Evolutionary conservation across 164 flowering plant genomes (phyloP).

Genomic region (Stephania japonica): DNA sequence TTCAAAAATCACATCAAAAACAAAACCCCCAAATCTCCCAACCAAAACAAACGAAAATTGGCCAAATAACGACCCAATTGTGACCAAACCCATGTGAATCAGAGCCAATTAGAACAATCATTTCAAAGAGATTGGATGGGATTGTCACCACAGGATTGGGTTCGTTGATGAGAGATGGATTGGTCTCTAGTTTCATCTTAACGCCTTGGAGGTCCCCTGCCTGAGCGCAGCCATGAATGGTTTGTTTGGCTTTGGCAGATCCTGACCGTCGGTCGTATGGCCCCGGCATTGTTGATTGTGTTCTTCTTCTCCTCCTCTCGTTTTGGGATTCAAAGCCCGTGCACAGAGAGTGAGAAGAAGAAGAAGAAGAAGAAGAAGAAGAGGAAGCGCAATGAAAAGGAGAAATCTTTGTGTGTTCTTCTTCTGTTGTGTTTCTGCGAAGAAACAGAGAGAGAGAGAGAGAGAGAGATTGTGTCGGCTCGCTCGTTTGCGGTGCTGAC

Average conservation of each 20-base stretch:
- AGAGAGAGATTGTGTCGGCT: not conserved
- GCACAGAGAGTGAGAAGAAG: not conserved
- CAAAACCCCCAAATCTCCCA: not conserved
- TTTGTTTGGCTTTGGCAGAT: constrained; percentile 41
- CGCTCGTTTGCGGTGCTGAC: not conserved
- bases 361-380: not conserved
- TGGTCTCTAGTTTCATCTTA: constrained; percentile 52
- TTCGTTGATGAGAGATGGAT: constrained; percentile 81
- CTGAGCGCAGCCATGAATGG: constrained; percentile 74
- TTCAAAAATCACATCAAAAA: not conserved
- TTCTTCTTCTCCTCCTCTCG: constrained; percentile 5
- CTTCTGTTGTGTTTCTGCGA: not conserved
- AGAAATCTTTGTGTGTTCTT: constrained; percentile 6
- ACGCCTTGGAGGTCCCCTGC: constrained; percentile 63
- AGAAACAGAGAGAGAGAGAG: not conserved
- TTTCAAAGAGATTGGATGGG: constrained; percentile 1
- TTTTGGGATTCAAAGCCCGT: too few species aligned
- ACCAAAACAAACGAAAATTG: not conserved
- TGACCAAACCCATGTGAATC: too few species aligned
- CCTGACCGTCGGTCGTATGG: constrained; percentile 44
- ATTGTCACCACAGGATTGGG: constrained; percentile 71
- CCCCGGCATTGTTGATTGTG: constrained; percentile 22
- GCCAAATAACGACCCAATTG: not conserved
- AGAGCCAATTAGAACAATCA: too few species aligned
- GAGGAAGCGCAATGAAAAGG: not conserved